These are phyloP conservation scores for Lanmaoa pseudosensibilis DNA, from an alignment of 768 basidiomycete species.

Conservation along the genomic window DNA sequence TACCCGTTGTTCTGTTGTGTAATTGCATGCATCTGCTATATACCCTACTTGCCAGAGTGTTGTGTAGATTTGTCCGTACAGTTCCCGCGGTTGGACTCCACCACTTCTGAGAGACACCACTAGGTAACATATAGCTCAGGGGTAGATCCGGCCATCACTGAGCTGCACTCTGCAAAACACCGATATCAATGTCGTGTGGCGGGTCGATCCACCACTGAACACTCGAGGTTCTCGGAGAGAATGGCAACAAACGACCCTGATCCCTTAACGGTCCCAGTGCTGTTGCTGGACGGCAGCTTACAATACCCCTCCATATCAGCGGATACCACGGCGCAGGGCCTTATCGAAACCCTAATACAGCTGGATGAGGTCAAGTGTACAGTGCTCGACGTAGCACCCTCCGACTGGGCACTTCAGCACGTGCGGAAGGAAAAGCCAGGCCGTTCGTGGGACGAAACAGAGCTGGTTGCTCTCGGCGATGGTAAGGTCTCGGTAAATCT, in stretches of 20 bases:
- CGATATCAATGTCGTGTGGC: slow-evolving; percentile 1
- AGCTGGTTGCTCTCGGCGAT: slow-evolving; percentile 62
- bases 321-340: slow-evolving; percentile 58
- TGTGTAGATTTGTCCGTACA: neutral
- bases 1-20: slow-evolving; percentile 7
- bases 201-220: neutral
- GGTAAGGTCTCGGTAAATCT: slow-evolving; percentile 41
- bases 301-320: slow-evolving; percentile 60
- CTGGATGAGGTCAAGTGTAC: slow-evolving; percentile 52
- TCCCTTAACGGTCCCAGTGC: slow-evolving; percentile 54
- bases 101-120: neutral
- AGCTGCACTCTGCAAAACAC: neutral
- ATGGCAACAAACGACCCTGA: slow-evolving; percentile 34
- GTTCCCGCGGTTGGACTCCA: neutral
- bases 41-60: neutral
- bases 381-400: slow-evolving; percentile 54
- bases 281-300: slow-evolving; percentile 57
- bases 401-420: slow-evolving; percentile 69
- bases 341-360: slow-evolving; percentile 51
- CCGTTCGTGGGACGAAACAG: slow-evolving; percentile 68
- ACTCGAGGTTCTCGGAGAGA: neutral
- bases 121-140: neutral
- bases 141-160: neutral
- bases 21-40: neutral
- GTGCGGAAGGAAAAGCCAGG: slow-evolving; percentile 60